Percentiles rank a stretch among this genome's conserved stretches.
phyloP scores from a whole-genome alignment of 257 asterid genomes.

The Solanum peruvianum region DNA sequence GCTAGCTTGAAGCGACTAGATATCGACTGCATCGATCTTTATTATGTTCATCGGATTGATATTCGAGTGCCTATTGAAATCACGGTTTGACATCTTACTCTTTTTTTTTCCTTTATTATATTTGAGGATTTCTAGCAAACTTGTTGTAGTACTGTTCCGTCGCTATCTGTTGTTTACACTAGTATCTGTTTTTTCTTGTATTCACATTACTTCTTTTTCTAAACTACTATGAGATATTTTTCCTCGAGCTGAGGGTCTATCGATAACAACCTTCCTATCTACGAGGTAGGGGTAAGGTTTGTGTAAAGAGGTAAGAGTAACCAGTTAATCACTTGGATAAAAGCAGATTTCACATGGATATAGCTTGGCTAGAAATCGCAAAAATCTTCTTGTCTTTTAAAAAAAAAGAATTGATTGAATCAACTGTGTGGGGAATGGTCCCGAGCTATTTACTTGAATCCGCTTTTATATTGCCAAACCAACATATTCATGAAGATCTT shows the following conservation, averaged over 20 bases:
- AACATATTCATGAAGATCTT: background rate
- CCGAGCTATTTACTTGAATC: background rate
- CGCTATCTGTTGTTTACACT: background rate
- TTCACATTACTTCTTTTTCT: background rate
- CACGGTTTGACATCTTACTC: constrained; percentile 15
- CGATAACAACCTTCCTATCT: background rate
- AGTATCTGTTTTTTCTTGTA: too few species aligned
- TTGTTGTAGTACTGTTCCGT: background rate
- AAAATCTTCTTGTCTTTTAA: background rate
- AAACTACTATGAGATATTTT: background rate
- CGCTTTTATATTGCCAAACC: background rate
- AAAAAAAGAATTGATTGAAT: background rate
- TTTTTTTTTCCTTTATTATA: background rate
- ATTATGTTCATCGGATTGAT: constrained; percentile 25
- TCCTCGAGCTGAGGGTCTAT: background rate
- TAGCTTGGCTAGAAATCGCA: background rate
- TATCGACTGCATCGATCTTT: constrained; percentile 17
- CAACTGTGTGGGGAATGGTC: background rate
- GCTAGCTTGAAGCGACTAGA: constrained; percentile 23
- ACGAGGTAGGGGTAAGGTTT: background rate
- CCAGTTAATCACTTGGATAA: background rate
- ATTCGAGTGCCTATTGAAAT: constrained; percentile 24
- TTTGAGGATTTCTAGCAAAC: background rate
- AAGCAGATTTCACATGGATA: background rate
- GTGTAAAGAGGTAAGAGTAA: background rate